Base-by-base conservation (phyloP, 2,329 filamentous ascomycete genomes). In the Colletotrichum chrysophilum region DNA sequence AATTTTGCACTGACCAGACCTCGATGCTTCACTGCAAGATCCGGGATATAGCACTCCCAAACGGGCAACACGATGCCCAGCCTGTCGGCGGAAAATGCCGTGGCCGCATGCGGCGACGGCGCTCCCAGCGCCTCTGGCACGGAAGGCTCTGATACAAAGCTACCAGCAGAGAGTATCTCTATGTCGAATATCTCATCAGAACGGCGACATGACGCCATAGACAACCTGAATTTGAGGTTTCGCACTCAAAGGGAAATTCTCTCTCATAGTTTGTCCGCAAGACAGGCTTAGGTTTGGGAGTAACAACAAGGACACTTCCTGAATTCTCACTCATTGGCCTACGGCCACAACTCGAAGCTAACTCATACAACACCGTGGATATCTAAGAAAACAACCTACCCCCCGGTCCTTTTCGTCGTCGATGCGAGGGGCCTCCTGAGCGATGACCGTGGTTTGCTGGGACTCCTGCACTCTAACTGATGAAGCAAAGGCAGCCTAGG, bases 401-500 rank as follows among this genome's bases (percentile, higher is more conserved):
- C 71, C 60, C 12, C 21, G n/a, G 43, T 30, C 26, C 28, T 58
- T 55, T 14, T 24, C 58, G 43, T 21, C 34, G 10, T 21, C 21
- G 36, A 67, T 34, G n/a, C 34, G 21, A 36, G 34, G 9, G 12
- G 8, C 34, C 18, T 32, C 58, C 12, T 30, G 26, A 21, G 21
- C 30, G 32, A 36, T 32, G 13, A n/a, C 18, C 7, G 58, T 32
- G 32, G 61, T 21, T 38, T 28, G 61, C 61, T 26, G n/a, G 16
- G n/a, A n/a, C 34, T 56, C 28, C 56, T 18, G 26, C 32, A 34
- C 4, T 56, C 83, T 91, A 98, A 87, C 96, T 98, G 84, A 99
- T 98, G 85, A 98, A 98, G 89, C 97, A 99, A 76, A 99, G 90
- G 84, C 96, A 98, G 69, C 96, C 96, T 79, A 99, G 88, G 38